Evolutionary conservation across 495 filamentous ascomycete species (phyloP).

Genomic region (Corynascus novoguineensis): DNA sequence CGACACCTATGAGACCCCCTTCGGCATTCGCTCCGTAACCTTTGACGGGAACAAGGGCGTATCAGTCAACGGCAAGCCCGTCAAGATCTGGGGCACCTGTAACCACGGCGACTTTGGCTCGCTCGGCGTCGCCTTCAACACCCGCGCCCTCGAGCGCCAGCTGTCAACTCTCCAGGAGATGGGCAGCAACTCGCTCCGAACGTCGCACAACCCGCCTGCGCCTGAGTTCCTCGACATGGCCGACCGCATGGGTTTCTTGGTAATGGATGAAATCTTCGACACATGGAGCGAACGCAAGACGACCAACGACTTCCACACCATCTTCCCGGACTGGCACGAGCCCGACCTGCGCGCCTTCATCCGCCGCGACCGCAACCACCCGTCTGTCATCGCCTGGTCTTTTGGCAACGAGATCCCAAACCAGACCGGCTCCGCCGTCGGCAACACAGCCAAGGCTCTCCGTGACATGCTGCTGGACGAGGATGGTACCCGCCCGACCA

Average conservation of each 20-base stretch:
- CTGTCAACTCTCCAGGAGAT: constrained; percentile 42
- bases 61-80: constrained; percentile 36
- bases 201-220: constrained; percentile 46
- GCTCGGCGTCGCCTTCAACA: constrained; percentile 43
- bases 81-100: constrained; percentile 39
- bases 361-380: constrained; percentile 48
- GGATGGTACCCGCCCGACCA: constrained; percentile 37
- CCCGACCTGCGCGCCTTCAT: constrained; percentile 43
- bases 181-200: constrained; percentile 46
- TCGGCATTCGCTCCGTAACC: constrained; percentile 42
- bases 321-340: constrained; percentile 46
- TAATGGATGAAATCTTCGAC: constrained; percentile 51
- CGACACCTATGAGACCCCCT: constrained; percentile 45
- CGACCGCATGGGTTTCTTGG: constrained; percentile 52
- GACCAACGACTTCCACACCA: constrained; percentile 42
- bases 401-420: constrained; percentile 47
- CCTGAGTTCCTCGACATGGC: constrained; percentile 54
- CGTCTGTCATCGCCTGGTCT: constrained; percentile 46
- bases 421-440: constrained; percentile 29
- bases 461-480: constrained; percentile 34
- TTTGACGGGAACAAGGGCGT: constrained; percentile 36
- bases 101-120: constrained; percentile 48
- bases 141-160: constrained; percentile 41
- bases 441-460: constrained; percentile 28
- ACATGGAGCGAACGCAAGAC: constrained; percentile 39